These are phyloP conservation scores for Sphagnum magellanicum DNA, from an alignment of 228 moss, liverwort and hornwort genomes.

Conservation along the genomic window DNA sequence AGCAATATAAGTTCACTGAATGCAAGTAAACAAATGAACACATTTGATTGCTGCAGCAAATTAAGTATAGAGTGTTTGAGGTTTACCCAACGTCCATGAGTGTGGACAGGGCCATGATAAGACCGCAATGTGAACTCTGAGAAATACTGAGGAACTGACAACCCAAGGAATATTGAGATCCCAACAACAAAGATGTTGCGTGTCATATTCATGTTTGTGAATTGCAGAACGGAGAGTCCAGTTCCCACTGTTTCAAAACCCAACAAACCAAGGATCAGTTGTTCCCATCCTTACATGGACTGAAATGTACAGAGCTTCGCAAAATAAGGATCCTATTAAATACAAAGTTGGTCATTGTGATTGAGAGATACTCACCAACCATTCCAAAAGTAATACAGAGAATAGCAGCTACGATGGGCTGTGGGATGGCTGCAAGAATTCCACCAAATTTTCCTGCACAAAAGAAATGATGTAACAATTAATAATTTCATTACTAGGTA, in stretches of 20 bases:
- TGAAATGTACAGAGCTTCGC: too few species aligned
- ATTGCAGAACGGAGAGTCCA: conserved; percentile 43
- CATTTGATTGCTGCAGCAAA: background rate
- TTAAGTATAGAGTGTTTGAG: conserved; percentile 4
- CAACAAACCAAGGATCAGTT: background rate
- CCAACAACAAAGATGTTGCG: conserved; percentile 55
- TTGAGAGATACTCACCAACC: conserved; percentile 1
- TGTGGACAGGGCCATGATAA: conserved; percentile 47
- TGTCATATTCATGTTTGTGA: conserved; percentile 48
- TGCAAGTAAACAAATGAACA: background rate
- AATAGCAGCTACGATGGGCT: conserved; percentile 4
- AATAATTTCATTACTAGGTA: too few species aligned
- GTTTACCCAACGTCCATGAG: conserved; percentile 42
- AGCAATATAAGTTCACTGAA: too few species aligned
- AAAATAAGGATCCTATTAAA: too few species aligned
- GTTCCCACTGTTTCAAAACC: conserved; percentile 33
- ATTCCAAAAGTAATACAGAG: conserved; percentile 1
- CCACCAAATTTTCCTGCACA: conserved; percentile 40
- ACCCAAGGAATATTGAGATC: conserved; percentile 33
- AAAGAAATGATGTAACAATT: too few species aligned
- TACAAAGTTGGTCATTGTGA: too few species aligned
- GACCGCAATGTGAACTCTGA: conserved; percentile 33
- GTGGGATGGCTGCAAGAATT: conserved; percentile 28
- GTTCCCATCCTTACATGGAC: too few species aligned
- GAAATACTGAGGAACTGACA: conserved; percentile 54